Evolutionary conservation across 2,329 filamentous ascomycete species (phyloP), one percentile per base, ranked within the genome.

Genomic region (Claviceps sp.): DNA sequence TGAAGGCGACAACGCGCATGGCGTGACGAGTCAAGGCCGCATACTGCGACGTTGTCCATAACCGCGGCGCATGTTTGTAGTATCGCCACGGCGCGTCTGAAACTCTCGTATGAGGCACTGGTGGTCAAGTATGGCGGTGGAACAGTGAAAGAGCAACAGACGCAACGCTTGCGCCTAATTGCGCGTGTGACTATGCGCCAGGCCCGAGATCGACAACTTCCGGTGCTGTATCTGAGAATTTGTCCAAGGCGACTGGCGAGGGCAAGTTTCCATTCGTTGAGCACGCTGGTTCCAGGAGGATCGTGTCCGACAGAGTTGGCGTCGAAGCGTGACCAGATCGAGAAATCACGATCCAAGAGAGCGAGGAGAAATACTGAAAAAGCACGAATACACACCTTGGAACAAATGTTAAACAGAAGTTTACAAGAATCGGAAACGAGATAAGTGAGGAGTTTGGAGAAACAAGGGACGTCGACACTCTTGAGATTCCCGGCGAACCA

Each of bases 401-500:
- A 34, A 34, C 30, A 34, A 34, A 49, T 9, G 18, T 40, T 6
- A 47, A 34, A 42, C 24, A 22, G 4, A 37, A 14, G 9, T 34
- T 34, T 34, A 34, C n/a, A 16, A 53, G 43, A 51, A 40, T 8
- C 37, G 22, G 37, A 22, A 22, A 22, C 34, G 43, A 20, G 46
- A 43, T n/a, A 26, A 18, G 4, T 18, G 18, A 42, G 20, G n/a
- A 7, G 6, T 18, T 20, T 34, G 30, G 37, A 47, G 9, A 13
- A 30, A 14, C 34, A 44, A 38, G 30, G 43, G 47, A 20, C 4
- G 22, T 24, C 24, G 18, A 9, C 30, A 18, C 48, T 11, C 47
- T 49, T 48, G 5, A 47, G 49, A 46, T 54, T 54, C 50, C 52
- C 42, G 38, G 47, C 46, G 47, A 52, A 50, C 46, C 50, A 37